phyloP scores from a whole-genome alignment of 768 basidiomycete genomes.

The Phylloporus sp. region DNA sequence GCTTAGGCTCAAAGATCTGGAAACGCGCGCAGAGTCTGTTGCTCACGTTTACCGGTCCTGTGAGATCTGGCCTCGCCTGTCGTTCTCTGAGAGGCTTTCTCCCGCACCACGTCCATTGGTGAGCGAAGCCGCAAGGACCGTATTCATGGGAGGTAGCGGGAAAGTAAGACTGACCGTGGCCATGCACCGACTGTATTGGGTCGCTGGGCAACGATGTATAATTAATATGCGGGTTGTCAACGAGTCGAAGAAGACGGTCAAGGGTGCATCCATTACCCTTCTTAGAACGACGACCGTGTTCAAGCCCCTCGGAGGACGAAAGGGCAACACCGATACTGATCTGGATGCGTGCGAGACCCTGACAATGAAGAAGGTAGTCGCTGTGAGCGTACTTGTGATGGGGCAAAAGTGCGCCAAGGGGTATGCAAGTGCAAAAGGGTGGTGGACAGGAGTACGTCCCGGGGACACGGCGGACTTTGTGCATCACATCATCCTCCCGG shows the following conservation, averaged over 20 bases:
- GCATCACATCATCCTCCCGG: conserved; percentile 71
- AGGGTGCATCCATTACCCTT: conserved; percentile 58
- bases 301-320: conserved; percentile 38
- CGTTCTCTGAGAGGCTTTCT: conserved; percentile 57
- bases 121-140: conserved; percentile 48
- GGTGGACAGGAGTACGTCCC: conserved; percentile 81
- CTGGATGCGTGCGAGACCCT: conserved; percentile 61
- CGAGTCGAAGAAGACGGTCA: conserved; percentile 63
- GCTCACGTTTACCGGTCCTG: conserved; percentile 88
- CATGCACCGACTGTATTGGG: conserved; percentile 71
- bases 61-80: conserved; percentile 73
- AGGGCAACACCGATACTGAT: conserved; percentile 37
- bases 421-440: conserved; percentile 77
- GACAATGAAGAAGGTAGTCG: conserved; percentile 59
- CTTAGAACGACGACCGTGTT: conserved; percentile 65
- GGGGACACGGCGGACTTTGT: conserved; percentile 60
- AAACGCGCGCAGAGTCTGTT: conserved; percentile 60
- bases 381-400: conserved; percentile 62
- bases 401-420: conserved; percentile 61
- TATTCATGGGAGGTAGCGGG: conserved; percentile 63
- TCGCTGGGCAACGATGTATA: conserved; percentile 76
- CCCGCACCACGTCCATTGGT: conserved; percentile 57
- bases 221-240: conserved; percentile 66
- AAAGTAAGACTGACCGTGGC: conserved; percentile 62
- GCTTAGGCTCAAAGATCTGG: conserved; percentile 67